These are phyloP conservation scores for Spathaspora sp. DNA, from an alignment of 1,139 yeast genomes.

Conservation along the genomic window DNA sequence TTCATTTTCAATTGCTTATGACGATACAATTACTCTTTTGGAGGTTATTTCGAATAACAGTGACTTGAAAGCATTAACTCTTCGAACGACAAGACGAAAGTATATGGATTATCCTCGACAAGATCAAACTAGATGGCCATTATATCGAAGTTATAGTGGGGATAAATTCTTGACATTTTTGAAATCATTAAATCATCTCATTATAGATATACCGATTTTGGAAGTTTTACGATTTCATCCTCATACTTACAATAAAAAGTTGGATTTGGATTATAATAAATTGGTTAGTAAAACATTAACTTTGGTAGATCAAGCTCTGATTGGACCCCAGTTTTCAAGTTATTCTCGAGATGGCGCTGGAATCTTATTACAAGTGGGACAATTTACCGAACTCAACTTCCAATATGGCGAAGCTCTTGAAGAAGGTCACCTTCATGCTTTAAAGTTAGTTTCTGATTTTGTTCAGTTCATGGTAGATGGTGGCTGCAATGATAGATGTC, in stretches of 20 bases:
- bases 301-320: conserved; percentile 20
- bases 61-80: conserved; percentile 13
- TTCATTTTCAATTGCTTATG: conserved; percentile 10
- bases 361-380: conserved; percentile 13
- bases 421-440: conserved; percentile 28
- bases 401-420: conserved; percentile 33
- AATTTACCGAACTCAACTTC: conserved; percentile 18
- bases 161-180: conserved; percentile 10
- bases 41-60: conserved; percentile 9
- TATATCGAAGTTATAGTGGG: conserved; percentile 10
- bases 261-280: background rate
- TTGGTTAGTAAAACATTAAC: conserved; percentile 8
- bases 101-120: conserved; percentile 6
- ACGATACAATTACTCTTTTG: conserved; percentile 17
- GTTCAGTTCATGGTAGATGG: conserved; percentile 14
- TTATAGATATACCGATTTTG: conserved; percentile 15
- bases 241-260: background rate
- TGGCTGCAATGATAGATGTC: background rate
- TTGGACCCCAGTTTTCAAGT: conserved; percentile 16
- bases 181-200: conserved; percentile 10
- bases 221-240: conserved; percentile 11
- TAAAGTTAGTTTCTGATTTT: conserved; percentile 22
- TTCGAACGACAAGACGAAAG: conserved; percentile 18
- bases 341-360: conserved; percentile 14
- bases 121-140: conserved; percentile 10